Evolutionary conservation across 768 basidiomycete genomes (phyloP).

Genomic region (Suillus spraguei): DNA sequence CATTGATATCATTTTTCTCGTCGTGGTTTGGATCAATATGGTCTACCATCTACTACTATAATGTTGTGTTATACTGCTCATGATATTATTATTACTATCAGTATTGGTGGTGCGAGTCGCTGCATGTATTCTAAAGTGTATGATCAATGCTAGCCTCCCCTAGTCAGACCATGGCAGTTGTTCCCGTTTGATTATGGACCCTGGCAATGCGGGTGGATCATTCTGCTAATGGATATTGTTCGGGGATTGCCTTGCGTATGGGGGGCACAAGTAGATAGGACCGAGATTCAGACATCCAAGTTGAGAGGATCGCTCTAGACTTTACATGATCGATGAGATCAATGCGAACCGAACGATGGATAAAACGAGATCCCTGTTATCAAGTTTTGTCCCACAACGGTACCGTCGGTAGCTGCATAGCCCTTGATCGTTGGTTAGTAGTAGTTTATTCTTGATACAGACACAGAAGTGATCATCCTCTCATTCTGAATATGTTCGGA

Average conservation of each 20-base stretch:
- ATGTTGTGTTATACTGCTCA: background rate
- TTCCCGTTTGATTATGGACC: background rate
- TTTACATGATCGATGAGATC: background rate
- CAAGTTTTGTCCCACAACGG: background rate
- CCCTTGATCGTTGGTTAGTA: no score
- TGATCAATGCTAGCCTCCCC: background rate
- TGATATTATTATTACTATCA: background rate
- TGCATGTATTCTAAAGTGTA: constrained; percentile 1
- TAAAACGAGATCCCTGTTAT: background rate
- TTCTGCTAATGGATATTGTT: constrained; percentile 8
- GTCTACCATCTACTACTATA: background rate
- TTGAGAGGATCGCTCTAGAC: background rate
- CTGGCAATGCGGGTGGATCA: background rate
- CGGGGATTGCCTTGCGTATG: background rate
- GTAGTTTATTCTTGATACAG: background rate
- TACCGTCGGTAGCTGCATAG: no score
- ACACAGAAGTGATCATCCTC: background rate
- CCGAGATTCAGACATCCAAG: background rate
- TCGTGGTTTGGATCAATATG: background rate
- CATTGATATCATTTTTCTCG: background rate
- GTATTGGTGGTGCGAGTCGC: constrained; percentile 8
- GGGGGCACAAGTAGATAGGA: background rate
- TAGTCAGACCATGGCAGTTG: background rate
- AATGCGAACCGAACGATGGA: background rate
- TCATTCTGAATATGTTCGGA: background rate